These are phyloP conservation scores for Pyrrhoderma lamaoense DNA, from an alignment of 1,284 basidiomycete genomes.

Conservation along the genomic window DNA sequence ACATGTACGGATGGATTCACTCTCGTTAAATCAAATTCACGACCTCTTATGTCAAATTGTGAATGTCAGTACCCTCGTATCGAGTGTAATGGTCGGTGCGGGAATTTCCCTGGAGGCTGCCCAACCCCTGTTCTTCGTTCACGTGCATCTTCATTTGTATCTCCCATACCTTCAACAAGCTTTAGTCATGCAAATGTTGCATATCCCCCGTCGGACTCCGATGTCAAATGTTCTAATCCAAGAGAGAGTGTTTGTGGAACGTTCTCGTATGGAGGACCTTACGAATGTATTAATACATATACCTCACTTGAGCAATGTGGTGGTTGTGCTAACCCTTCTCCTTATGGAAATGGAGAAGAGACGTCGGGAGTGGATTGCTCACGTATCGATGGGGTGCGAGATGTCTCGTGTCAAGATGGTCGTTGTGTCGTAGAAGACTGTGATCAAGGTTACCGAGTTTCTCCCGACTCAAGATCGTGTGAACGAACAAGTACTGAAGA, in stretches of 20 bases:
- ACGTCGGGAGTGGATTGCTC: conserved; percentile 40
- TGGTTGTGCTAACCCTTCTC: background rate
- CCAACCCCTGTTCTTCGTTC: background rate
- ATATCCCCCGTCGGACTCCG: background rate
- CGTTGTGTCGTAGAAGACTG: conserved; percentile 41
- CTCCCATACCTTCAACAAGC: too few relatives aligned
- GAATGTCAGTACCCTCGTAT: background rate
- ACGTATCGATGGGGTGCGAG: conserved; percentile 38
- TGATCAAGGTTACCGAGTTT: conserved; percentile 34
- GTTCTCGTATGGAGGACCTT: too few relatives aligned
- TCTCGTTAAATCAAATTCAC: too few relatives aligned
- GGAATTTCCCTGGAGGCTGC: background rate
- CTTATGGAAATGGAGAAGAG: too few relatives aligned
- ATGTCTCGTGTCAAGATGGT: conserved; percentile 41
- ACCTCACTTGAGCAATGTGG: conserved; percentile 4
- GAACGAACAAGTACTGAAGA: background rate
- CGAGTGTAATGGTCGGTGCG: conserved; percentile 6
- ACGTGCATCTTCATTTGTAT: too few relatives aligned
- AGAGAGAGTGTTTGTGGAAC: background rate
- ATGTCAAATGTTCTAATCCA: background rate
- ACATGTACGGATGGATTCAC: conserved; percentile 3
- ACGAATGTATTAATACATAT: conserved; percentile 6
- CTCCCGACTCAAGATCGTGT: conserved; percentile 26
- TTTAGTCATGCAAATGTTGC: background rate
- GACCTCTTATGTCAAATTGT: background rate